A percentile compares a stretch with the other conserved stretches of the same genome.
These are phyloP conservation scores for Apiotrichum veenhuisii DNA, from an alignment of 1,284 basidiomycete species.

Conservation along the genomic window DNA sequence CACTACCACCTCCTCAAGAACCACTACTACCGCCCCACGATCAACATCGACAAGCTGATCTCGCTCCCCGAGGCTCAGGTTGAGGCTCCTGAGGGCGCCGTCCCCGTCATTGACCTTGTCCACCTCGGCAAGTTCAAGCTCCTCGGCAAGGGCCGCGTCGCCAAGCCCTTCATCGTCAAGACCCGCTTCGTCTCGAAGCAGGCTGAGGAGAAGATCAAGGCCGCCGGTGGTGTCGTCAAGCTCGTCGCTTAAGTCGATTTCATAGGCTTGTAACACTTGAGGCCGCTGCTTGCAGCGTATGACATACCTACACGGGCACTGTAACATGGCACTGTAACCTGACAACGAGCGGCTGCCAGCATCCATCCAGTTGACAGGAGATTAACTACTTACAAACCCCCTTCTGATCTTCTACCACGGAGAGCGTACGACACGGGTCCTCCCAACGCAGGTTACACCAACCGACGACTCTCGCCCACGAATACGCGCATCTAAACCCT, in stretches of 20 bases:
- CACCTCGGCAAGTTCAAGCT: conserved; percentile 51
- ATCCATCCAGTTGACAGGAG: too few relatives aligned
- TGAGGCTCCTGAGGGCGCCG: conserved; percentile 43
- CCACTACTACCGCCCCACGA: conserved; percentile 81
- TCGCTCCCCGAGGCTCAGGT: conserved; percentile 51
- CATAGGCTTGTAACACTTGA: neutral
- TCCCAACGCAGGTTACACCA: too few relatives aligned
- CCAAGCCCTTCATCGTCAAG: conserved; percentile 84
- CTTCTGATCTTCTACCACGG: too few relatives aligned
- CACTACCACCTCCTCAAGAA: conserved; percentile 95
- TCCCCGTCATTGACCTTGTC: conserved; percentile 3
- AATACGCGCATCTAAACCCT: too few relatives aligned
- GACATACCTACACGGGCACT: too few relatives aligned
- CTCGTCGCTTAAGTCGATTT: conserved; percentile 65
- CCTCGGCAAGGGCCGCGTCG: conserved; percentile 49
- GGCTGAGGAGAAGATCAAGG: conserved; percentile 77
- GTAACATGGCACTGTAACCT: too few relatives aligned
- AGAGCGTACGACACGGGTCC: too few relatives aligned
- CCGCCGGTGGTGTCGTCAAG: conserved; percentile 87
- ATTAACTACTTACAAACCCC: too few relatives aligned
- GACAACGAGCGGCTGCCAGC: too few relatives aligned
- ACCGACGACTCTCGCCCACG: too few relatives aligned
- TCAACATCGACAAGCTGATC: conserved; percentile 87
- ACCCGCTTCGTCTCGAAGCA: conserved; percentile 84
- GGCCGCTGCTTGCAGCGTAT: too few relatives aligned